These are phyloP conservation scores for Lactifluus piperatus DNA, from an alignment of 768 basidiomycete genomes.

Conservation along the genomic window DNA sequence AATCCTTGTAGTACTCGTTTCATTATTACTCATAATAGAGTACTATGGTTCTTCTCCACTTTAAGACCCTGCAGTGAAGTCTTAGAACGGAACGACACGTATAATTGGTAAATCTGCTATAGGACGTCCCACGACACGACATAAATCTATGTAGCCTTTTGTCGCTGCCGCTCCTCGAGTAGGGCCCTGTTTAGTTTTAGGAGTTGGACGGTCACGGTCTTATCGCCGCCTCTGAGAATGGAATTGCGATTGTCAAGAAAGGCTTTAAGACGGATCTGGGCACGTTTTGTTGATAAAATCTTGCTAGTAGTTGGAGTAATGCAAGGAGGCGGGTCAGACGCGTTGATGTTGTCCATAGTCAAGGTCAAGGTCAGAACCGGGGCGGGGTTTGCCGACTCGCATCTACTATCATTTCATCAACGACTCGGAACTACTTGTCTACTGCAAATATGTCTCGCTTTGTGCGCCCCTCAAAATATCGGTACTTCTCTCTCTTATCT, in stretches of 20 bases:
- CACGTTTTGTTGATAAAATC: slow-evolving; percentile 23
- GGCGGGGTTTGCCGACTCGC: slow-evolving; percentile 4
- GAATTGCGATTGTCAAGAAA: slow-evolving; percentile 28
- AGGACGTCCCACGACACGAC: not conserved
- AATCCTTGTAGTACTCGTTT: not conserved
- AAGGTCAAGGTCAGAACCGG: not conserved
- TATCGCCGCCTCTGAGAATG: slow-evolving; percentile 28
- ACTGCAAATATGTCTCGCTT: slow-evolving; percentile 66
- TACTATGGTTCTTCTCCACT: too few relatives aligned
- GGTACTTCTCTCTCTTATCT: slow-evolving; percentile 36
- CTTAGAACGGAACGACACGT: too few relatives aligned
- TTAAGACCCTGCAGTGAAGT: too few relatives aligned
- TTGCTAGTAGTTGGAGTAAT: slow-evolving; percentile 7
- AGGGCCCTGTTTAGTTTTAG: slow-evolving; percentile 30
- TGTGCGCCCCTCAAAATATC: slow-evolving; percentile 79
- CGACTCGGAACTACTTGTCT: too few relatives aligned
- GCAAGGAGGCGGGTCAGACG: slow-evolving; percentile 20
- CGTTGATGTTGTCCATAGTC: slow-evolving; percentile 22
- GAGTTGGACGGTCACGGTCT: slow-evolving; percentile 29
- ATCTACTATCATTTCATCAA: too few relatives aligned
- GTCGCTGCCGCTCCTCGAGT: slow-evolving; percentile 23
- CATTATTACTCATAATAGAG: not conserved
- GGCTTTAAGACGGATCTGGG: slow-evolving; percentile 23
- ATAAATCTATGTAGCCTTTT: not conserved
- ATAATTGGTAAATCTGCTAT: not conserved